These are phyloP conservation scores for Amphicarpaea edgeworthii DNA, from an alignment of 306 rosid genomes.

Conservation along the genomic window DNA sequence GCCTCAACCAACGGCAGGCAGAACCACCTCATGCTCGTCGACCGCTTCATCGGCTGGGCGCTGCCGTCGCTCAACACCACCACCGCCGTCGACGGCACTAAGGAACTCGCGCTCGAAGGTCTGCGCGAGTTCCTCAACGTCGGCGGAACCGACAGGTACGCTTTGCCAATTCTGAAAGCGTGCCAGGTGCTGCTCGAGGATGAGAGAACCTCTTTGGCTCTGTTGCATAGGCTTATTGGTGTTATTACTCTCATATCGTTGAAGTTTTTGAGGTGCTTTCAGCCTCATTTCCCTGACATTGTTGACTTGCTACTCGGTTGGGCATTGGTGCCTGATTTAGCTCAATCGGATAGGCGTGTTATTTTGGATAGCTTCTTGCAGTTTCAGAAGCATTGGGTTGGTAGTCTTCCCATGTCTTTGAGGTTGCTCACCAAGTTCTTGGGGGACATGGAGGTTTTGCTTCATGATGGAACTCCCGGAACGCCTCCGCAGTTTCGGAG, in stretches of 20 bases:
- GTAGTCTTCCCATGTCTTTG: constrained; percentile 76
- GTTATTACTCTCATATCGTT: constrained; percentile 77
- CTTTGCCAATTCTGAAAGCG: constrained; percentile 83
- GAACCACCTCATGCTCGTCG: constrained; percentile 81
- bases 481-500: constrained; percentile 79
- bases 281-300: constrained; percentile 90
- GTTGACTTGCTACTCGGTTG: constrained; percentile 94
- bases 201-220: constrained; percentile 83
- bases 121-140: constrained; percentile 80
- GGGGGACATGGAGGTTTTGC: constrained; percentile 95
- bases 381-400: constrained; percentile 97
- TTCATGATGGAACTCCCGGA: constrained; percentile 88
- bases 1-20: constrained; percentile 74
- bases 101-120: constrained; percentile 80
- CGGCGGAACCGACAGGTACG: constrained; percentile 86
- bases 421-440: constrained; percentile 84
- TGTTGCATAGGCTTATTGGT: constrained; percentile 71
- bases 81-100: constrained; percentile 60
- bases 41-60: constrained; percentile 90
- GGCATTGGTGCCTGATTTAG: constrained; percentile 91
- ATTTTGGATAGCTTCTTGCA: constrained; percentile 93
- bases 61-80: constrained; percentile 77
- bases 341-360: constrained; percentile 70
- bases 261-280: constrained; percentile 84
- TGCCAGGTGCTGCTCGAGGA: constrained; percentile 95